A percentile compares a stretch with the other conserved stretches of the same genome.
These are phyloP conservation scores for Isoetes taiwanensis DNA, from an alignment of 75 land plant genomes.

Conservation along the genomic window DNA sequence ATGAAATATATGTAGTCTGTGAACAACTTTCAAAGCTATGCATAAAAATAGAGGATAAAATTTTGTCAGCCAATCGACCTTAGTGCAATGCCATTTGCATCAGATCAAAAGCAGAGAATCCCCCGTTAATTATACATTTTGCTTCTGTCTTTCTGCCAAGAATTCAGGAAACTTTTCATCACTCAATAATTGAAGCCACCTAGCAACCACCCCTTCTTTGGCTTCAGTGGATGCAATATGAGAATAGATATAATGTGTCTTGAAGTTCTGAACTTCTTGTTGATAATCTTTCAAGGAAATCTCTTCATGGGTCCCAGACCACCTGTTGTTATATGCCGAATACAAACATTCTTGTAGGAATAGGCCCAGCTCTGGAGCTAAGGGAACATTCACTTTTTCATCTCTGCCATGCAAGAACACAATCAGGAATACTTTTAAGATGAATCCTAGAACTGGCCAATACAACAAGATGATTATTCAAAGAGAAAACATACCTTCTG, in stretches of 20 bases:
- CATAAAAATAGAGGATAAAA: no score
- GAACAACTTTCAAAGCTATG: no score
- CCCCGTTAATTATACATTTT: slow-evolving; percentile 7
- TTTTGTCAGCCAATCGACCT: no score
- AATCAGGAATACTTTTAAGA: not conserved
- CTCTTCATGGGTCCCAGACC: slow-evolving; percentile 67
- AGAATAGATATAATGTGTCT: slow-evolving; percentile 53
- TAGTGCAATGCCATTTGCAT: no score
- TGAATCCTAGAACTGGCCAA: not conserved
- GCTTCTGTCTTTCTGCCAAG: slow-evolving; percentile 15
- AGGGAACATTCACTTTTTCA: slow-evolving; percentile 60
- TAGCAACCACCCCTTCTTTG: slow-evolving; percentile 68
- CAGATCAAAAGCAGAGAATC: no score
- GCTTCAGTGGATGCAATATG: slow-evolving; percentile 75
- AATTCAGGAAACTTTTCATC: slow-evolving; percentile 71
- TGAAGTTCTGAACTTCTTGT: slow-evolving; percentile 48
- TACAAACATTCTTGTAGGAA: slow-evolving; percentile 77
- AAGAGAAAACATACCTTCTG: slow-evolving; percentile 35
- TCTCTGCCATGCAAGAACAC: slow-evolving; percentile 31
- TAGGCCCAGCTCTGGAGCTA: slow-evolving; percentile 86
- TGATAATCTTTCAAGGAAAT: slow-evolving; percentile 49
- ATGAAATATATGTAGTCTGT: no score
- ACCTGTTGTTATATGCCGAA: slow-evolving; percentile 69
- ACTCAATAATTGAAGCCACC: slow-evolving; percentile 81
- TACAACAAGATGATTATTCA: not conserved